Percentiles rank a stretch among this genome's conserved stretches.
These are phyloP conservation scores for Trichoderma gamsii DNA, from an alignment of 495 filamentous ascomycete genomes.

Conservation along the genomic window DNA sequence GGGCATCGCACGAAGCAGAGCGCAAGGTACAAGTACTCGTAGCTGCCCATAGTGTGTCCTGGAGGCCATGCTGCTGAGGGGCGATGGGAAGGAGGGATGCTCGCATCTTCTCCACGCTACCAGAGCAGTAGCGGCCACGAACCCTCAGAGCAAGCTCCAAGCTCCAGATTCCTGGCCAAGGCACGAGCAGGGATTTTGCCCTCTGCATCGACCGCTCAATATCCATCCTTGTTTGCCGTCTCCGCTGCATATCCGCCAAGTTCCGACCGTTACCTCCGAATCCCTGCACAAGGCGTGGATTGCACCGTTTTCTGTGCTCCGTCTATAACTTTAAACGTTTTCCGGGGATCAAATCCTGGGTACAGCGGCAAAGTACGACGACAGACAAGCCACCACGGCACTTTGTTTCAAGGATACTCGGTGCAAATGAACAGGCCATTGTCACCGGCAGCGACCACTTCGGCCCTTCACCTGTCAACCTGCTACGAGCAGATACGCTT, in stretches of 20 bases:
- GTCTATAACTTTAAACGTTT: background rate
- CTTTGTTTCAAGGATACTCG: background rate
- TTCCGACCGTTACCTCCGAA: background rate
- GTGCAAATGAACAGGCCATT: background rate
- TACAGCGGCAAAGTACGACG: background rate
- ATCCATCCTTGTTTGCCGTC: conserved; percentile 1
- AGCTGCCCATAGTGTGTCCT: background rate
- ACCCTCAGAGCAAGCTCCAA: background rate
- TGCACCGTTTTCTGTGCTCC: background rate
- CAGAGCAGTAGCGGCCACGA: conserved; percentile 6
- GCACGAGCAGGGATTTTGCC: background rate
- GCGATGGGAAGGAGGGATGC: background rate
- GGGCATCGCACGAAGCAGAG: background rate
- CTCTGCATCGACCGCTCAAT: background rate
- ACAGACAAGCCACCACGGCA: background rate
- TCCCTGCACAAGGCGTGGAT: background rate
- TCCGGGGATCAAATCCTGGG: background rate
- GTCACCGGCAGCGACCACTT: background rate
- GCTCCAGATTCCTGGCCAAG: background rate
- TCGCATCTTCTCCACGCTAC: conserved; percentile 4
- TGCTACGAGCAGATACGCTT: background rate
- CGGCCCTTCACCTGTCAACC: background rate
- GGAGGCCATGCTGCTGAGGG: background rate
- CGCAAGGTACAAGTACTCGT: background rate
- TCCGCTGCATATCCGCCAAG: background rate